Base-by-base conservation (phyloP, 2,329 filamentous ascomycete genomes). In the Bimuria novae-zelandiae region DNA sequence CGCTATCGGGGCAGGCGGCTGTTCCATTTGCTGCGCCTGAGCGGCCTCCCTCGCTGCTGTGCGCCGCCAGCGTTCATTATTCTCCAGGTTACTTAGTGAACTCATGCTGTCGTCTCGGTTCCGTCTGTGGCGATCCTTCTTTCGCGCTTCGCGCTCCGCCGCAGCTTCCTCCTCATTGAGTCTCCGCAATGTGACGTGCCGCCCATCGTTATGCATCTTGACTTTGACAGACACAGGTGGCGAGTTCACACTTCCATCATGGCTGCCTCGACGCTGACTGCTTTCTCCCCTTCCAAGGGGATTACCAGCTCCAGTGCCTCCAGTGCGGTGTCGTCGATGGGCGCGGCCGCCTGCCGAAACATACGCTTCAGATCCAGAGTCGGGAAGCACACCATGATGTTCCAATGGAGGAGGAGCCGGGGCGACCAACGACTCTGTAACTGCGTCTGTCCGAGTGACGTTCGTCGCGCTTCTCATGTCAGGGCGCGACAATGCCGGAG, bases 201-300 rank as follows among this genome's bases (percentile, higher is more conserved):
- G 79, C 21, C 84, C 84, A 57, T 87, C 83, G 52, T 82, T 80
- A 69, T 86, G 84, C 79, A 86, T 84, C 64, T 85, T 85, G 36
- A 87, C 80, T 67, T 86, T 85, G 50, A 88, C 80, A 25, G 81
- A 84, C 41, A 86, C 82, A 2, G 84, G 83, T n/a, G 83, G 83
- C 0, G 82, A 84, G 21, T 76, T 77, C 25, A 79, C 72, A 55
- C 77, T 77, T 40, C 76, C 76, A 39, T 78, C 75, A 49, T 57
- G 59, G 48, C 70, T 71, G 53, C 63, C 64, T 47, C 72, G 65
- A 17, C 64, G 64, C 29, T 65, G 57, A 49, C 66, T 62, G 39
- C 54, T 48, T 25, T 68, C 65, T 41, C 65, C 62, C 48, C 59
- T 67, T n/a, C 66, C 67, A 11, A 65, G 61, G 14, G 71, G 68